Percentiles rank a stretch among this genome's conserved stretches.
phyloP scores from a whole-genome alignment of 1,284 basidiomycete genomes.

The Apiotrichum sp. region DNA sequence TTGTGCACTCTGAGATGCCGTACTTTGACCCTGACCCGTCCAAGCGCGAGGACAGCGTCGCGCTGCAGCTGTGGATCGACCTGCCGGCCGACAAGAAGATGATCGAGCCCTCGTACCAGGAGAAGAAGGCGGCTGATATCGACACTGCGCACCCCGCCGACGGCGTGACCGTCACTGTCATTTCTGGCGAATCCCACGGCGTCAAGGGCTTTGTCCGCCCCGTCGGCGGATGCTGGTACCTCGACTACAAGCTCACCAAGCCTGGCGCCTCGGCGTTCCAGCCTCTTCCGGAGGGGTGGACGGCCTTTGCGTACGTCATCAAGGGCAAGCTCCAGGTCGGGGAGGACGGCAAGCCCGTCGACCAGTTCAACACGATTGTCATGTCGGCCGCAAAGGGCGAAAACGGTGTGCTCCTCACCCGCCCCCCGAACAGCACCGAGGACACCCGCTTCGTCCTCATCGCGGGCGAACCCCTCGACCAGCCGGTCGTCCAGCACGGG shows the following conservation, averaged over 20 bases:
- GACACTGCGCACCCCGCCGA: slow-evolving; percentile 59
- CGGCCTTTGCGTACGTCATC: slow-evolving; percentile 70
- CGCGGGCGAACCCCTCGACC: slow-evolving; percentile 83
- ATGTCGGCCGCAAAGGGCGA: slow-evolving; percentile 41
- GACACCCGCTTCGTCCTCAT: slow-evolving; percentile 69
- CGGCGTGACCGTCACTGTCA: slow-evolving; percentile 72
- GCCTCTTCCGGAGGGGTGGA: slow-evolving; percentile 76
- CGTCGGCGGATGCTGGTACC: slow-evolving; percentile 88
- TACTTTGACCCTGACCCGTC: slow-evolving; percentile 37
- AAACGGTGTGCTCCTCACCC: slow-evolving; percentile 41
- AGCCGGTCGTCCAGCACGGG: slow-evolving; percentile 63
- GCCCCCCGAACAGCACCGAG: slow-evolving; percentile 51
- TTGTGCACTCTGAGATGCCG: slow-evolving; percentile 83
- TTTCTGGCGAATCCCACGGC: slow-evolving; percentile 81
- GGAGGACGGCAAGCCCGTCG: slow-evolving; percentile 50
- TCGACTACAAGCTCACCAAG: slow-evolving; percentile 68
- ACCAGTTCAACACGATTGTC: slow-evolving; percentile 67
- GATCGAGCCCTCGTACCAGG: slow-evolving; percentile 55
- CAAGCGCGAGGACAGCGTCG: slow-evolving; percentile 35
- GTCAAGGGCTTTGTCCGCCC: slow-evolving; percentile 78
- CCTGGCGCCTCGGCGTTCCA: slow-evolving; percentile 71
- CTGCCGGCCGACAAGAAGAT: slow-evolving; percentile 81
- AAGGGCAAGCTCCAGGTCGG: slow-evolving; percentile 56
- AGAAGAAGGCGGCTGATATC: slow-evolving; percentile 40
- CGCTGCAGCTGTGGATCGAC: slow-evolving; percentile 91